Evolutionary conservation across 495 filamentous ascomycete genomes (phyloP), one percentile per base, ranked within the genome.

Genomic region (Podospora sp.): DNA sequence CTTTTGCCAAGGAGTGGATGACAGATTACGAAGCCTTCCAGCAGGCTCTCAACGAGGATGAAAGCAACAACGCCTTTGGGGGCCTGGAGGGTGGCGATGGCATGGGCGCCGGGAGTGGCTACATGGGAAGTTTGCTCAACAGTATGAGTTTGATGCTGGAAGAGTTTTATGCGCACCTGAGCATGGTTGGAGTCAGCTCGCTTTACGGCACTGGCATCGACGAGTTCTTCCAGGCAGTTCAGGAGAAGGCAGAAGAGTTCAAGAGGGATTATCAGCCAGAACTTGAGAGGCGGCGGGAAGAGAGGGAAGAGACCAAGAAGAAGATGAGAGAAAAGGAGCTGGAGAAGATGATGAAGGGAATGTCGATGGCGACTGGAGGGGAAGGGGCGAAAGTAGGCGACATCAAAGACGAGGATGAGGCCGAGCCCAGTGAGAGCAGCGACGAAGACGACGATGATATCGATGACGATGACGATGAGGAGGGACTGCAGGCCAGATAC

Each of bases 1-100:
- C 84, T 22, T 97, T 97, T 71, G 95, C 92, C 9, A 96, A 97
- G 81, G 93, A 98, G 76, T 99, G 95, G 95, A 99, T 99, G 95
- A 96, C 93, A 20, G 94, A 99, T 75, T 98, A 96, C 72, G 94
- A 98, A 68, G 88, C 91, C 16, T 99, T 99, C 78, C 96, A 98
- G 77, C 86, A 85, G 33, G 95, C 95, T 49, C 79, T 99, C 35
- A 83, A 87, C 40, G 77, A 85, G 59, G 94, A 97, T 76, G 92
- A 98, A 78, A 88, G 91, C 63, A 76, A 79, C 1, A 92, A 92
- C 24, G 88, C 87, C 20, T 95, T 92, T 73, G 89, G 90, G 3
- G 91, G 91, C 22, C 80, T 86, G 0, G 91, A 93, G 71, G 90
- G 91, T 27, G 85, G 85, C 0, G 78, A 87, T 26, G 89, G 89